These are phyloP conservation scores for Neurospora sp. DNA, from an alignment of 495 filamentous ascomycete species.

Conservation along the genomic window DNA sequence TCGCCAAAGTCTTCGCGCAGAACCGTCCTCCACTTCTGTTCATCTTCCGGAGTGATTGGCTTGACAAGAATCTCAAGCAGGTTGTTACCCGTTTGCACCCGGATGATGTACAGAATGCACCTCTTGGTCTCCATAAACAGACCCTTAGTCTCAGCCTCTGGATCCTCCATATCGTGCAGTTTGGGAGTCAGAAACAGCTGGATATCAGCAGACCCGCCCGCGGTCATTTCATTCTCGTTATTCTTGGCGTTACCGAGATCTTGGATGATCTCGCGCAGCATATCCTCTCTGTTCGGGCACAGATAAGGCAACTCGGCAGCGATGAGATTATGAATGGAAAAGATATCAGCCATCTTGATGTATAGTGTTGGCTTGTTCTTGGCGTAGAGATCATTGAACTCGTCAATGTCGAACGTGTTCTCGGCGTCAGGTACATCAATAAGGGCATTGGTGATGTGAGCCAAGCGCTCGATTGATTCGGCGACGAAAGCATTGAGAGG, in stretches of 20 bases:
- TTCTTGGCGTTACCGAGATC: conserved; percentile 92
- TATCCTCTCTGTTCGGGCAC: conserved; percentile 72
- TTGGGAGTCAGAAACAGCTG: conserved; percentile 85
- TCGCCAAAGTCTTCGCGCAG: conserved; percentile 73
- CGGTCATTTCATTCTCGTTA: conserved; percentile 86
- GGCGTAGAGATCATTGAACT: conserved; percentile 94
- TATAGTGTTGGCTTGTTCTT: conserved; percentile 93
- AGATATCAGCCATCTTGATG: conserved; percentile 97
- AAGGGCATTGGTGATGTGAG: conserved; percentile 60
- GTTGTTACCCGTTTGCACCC: conserved; percentile 85
- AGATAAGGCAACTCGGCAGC: conserved; percentile 65
- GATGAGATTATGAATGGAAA: conserved; percentile 86
- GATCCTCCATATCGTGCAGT: conserved; percentile 83
- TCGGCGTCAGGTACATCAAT: conserved; percentile 80
- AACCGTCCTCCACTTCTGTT: conserved; percentile 74
- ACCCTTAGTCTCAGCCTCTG: conserved; percentile 81
- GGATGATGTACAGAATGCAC: conserved; percentile 94
- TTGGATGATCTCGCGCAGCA: conserved; percentile 80
- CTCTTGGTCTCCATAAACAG: conserved; percentile 97
- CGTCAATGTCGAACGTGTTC: conserved; percentile 91
- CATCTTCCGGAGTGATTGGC: conserved; percentile 76
- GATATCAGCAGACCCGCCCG: conserved; percentile 81
- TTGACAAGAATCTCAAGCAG: conserved; percentile 93
- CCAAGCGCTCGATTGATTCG: conserved; percentile 73
- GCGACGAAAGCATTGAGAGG: conserved; percentile 84